Base-by-base conservation (phyloP, 1,284 basidiomycete species). In the Cryptococcus sp. region DNA sequence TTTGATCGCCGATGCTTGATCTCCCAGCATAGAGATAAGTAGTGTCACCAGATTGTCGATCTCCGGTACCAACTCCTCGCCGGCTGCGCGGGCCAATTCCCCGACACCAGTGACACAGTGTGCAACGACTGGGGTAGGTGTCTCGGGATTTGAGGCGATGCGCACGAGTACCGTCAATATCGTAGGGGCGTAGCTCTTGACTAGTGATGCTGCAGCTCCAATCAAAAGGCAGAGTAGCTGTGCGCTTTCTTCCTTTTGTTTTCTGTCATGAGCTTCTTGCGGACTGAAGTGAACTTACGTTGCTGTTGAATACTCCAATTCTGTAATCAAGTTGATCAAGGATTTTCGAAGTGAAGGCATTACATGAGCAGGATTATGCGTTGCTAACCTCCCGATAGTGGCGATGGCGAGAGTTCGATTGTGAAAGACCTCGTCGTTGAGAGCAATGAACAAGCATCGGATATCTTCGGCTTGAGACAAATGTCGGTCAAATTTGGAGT, bases 401-500 rank as follows among this genome's bases (percentile, higher is more conserved):
- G 79, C 79, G 45, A 98, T 91, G 3, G 94, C 94, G 11, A 88
- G 85, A 45, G 92, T 85, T 18, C 96, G 85, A 67, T 97, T 98
- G 48, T 87, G 86, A 74, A 96, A 98, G 7, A 88, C 87, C 69
- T 98, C 96, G 66, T 99, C 96, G 69, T 98, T 98, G 52, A 98
- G 81, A 0, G 94, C 97, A 59, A 98, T 92, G 76, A 98, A 98
- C 16, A 99, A 79, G 11, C 91, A 94, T 10, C 93, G 85, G 10
- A 99, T 92, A 66, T 98, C 96, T 74, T 98, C 96, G 0, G 94
- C 92, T 74, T 98, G 96, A 1, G 96, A 91, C n/a, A 99, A 82
- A 70, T 99, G 94, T 58, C 92, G 89, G 70, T 99, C 96, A 63
- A 99, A 98, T 40, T 91, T 86, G 63, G 93, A 88, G 66, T 97